These are phyloP conservation scores for Clitopilus passeckerianus DNA, from an alignment of 768 basidiomycete genomes.

Conservation along the genomic window DNA sequence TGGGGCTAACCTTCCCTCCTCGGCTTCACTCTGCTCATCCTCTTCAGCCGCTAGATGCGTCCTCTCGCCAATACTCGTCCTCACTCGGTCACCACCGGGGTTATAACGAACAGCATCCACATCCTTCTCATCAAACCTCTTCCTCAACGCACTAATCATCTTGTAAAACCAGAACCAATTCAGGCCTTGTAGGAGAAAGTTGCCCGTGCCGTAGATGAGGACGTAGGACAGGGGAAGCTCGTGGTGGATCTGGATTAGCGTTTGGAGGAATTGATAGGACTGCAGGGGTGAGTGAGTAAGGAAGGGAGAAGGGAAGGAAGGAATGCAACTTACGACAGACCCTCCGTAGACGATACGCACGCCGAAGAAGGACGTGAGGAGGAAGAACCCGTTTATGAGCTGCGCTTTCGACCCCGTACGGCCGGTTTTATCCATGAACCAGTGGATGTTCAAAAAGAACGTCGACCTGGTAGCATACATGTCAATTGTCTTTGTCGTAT, in stretches of 20 bases:
- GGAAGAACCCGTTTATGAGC: slow-evolving; percentile 63
- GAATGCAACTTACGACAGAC: slow-evolving; percentile 29
- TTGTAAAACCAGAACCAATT: slow-evolving; percentile 82
- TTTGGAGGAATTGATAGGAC: slow-evolving; percentile 65
- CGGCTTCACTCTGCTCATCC: background rate
- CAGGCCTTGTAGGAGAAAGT: slow-evolving; percentile 61
- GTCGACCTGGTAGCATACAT: slow-evolving; percentile 50
- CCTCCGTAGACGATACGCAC: slow-evolving; percentile 72
- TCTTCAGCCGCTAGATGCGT: background rate
- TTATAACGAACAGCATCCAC: background rate
- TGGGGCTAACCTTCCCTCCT: background rate
- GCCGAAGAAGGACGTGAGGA: slow-evolving; percentile 65
- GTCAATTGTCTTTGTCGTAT: too few relatives aligned
- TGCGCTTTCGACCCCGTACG: slow-evolving; percentile 66
- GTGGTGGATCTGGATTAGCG: slow-evolving; percentile 49
- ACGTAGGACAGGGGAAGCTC: slow-evolving; percentile 49
- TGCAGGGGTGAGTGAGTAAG: slow-evolving; percentile 18
- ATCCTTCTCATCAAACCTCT: slow-evolving; percentile 40
- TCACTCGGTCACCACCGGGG: background rate
- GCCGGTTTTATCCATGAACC: slow-evolving; percentile 76
- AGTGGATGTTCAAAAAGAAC: slow-evolving; percentile 84
- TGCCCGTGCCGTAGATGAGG: slow-evolving; percentile 50
- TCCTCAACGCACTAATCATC: slow-evolving; percentile 63
- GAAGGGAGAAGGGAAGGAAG: background rate
- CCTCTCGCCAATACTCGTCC: background rate